Evolutionary conservation across 495 filamentous ascomycete species (phyloP), one percentile per base, ranked within the genome.

Genomic region (Penicillium subrubescens): DNA sequence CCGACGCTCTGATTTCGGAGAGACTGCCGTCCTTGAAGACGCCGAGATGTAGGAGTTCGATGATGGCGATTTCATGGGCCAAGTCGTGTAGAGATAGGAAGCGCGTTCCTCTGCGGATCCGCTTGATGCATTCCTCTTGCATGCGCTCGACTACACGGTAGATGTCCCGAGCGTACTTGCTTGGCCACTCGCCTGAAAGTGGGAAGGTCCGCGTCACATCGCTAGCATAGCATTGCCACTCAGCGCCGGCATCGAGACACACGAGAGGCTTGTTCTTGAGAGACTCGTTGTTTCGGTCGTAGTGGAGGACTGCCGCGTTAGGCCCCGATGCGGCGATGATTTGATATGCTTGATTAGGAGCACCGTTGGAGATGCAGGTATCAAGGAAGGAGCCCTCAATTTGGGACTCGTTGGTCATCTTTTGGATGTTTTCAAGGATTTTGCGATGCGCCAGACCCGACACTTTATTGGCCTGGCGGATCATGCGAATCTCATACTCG

Each of bases 151-250:
- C 94, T 11, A 94, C 69, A 5, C 80, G 78, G 74, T 98, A 92
- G 55, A 96, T 88, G 39, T 84, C 82, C 56, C 82, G 82, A 3
- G 86, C 86, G 69, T 95, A 88, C 12, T 70, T 60, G 57, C 78
- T 80, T 1, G 86, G 84, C 83, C 89, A 94, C 0, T 78, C 72
- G 2, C 85, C 87, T 17, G 74, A 67, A 19, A 96, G 75, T 0
- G 94, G 94, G 67, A 96, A 88, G 2, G 94, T 96, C 6, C 94
- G 85, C 0, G 94, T 98, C 39, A 98, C 85, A 67, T 97, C 94
- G 57, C 87, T 88, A n/a, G 92, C 92, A 71, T 98, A 98, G 73
- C 90, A 92, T 14, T 88, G 76, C 84, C 86, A 96, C 73, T 97
- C 94, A 37, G 87, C 86, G 7, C 92, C 93, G 1, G 93, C 94